Base-by-base conservation (phyloP, 148 eudicot genomes). In the Polygonum maritimum region DNA sequence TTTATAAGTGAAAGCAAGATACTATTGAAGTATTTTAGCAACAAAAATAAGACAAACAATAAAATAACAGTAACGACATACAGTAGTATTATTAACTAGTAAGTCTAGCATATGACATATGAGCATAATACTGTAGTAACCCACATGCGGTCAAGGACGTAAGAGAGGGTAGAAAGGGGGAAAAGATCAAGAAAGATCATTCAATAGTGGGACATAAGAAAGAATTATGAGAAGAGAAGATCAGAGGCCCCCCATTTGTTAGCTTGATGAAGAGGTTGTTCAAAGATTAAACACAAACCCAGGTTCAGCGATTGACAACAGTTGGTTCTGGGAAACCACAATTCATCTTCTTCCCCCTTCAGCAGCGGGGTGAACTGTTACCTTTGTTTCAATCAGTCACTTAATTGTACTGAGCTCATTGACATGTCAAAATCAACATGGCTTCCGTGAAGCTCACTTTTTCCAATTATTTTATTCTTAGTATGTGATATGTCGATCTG, bases 401-500 rank as follows among this genome's bases (percentile, higher is more conserved):
- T 62, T 26, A 26, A 1, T 26, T 62, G 38, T 75, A 82, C 85
- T 83, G 77, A 72, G 81, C 78, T 71, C 71, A 67, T 67, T 84
- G 90, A 86, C 40, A 80, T 65, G 90, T 90, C 94, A 82, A 86
- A 84, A 81, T 86, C 91, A 88, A 87, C 83, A 86, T 82, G 86
- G 80, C 60, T 72, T 18, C 81, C 54, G 48, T 45, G 51, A 55
- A 77, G 62, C 55, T 71, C 52, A 67, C 7, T 62, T 13, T 40
- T 57, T 74, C 71, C 31, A 26, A 19, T 49, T 60, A 69, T 71
- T 82, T 54, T 52, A 74, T 74, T 74, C 63, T 45, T 12, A n/a
- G n/a, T n/a, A 40, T 47, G 38, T 67, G 71, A 36, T 26, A 26
- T 38, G 36, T 38, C 31, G 69, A 31, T 62, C 36, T 13, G 69